phyloP scores from a whole-genome alignment of 1,284 basidiomycete species.

The Leccinum griseonigrum region DNA sequence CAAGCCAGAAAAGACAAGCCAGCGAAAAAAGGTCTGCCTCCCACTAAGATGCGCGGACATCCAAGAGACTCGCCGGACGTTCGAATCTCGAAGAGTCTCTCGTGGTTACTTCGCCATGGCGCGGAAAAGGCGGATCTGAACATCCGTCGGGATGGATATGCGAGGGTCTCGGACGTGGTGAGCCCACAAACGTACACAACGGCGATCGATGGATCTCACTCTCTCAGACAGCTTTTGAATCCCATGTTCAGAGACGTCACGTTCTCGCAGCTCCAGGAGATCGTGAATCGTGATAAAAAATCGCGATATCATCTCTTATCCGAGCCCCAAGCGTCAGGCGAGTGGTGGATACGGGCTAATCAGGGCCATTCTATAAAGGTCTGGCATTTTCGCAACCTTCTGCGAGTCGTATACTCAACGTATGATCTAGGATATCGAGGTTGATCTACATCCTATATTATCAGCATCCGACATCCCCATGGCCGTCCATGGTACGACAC shows the following conservation, averaged over 20 bases:
- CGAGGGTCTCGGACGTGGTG: slow-evolving; percentile 60
- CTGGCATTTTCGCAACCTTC: slow-evolving; percentile 11
- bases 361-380: slow-evolving; percentile 92
- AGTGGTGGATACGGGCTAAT: slow-evolving; percentile 89
- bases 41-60: slow-evolving; percentile 27
- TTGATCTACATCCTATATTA: slow-evolving; percentile 66
- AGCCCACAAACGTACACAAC: slow-evolving; percentile 16
- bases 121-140: slow-evolving; percentile 57
- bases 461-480: slow-evolving; percentile 64
- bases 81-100: slow-evolving; percentile 56
- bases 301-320: slow-evolving; percentile 70
- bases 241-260: slow-evolving; percentile 54
- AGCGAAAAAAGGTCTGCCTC: slow-evolving; percentile 15
- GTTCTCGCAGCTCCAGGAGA: slow-evolving; percentile 57
- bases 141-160: slow-evolving; percentile 67
- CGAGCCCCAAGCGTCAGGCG: slow-evolving; percentile 47
- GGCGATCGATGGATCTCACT: slow-evolving; percentile 5
- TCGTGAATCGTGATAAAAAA: slow-evolving; percentile 78
- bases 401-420: neutral
- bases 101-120: slow-evolving; percentile 71
- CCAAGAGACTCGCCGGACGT: slow-evolving; percentile 23
- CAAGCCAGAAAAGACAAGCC: slow-evolving; percentile 3
- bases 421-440: slow-evolving; percentile 50
- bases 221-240: slow-evolving; percentile 43
- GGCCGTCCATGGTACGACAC: slow-evolving; percentile 78